Percentiles rank a stretch among this genome's conserved stretches.
These are phyloP conservation scores for Sistotremastrum niveocremeum DNA, from an alignment of 768 basidiomycete genomes.

Conservation along the genomic window DNA sequence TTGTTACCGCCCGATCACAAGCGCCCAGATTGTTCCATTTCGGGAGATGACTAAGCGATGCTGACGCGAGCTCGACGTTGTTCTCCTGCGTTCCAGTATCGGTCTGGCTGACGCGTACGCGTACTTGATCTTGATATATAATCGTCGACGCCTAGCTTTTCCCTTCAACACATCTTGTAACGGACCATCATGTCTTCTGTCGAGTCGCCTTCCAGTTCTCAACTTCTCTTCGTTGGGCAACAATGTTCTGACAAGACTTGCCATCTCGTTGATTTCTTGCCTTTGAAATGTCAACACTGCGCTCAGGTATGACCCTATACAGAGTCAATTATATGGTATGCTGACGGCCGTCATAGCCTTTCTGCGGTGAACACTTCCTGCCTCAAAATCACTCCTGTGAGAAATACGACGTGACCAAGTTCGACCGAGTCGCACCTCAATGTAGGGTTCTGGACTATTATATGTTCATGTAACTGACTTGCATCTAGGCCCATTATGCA, in stretches of 20 bases:
- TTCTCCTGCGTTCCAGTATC: too few species aligned
- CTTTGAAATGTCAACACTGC: slow-evolving; percentile 81
- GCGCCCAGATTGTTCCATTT: too few species aligned
- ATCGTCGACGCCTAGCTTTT: too few species aligned
- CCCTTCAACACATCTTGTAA: too few species aligned
- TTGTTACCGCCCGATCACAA: too few species aligned
- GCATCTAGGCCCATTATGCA: slow-evolving; percentile 58
- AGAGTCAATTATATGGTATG: neutral
- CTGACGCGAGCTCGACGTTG: too few species aligned
- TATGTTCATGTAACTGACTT: neutral
- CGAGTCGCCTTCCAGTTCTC: slow-evolving; percentile 3
- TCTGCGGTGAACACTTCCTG: slow-evolving; percentile 71
- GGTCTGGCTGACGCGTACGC: too few species aligned
- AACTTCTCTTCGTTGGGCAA: slow-evolving; percentile 52
- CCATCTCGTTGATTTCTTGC: slow-evolving; percentile 67
- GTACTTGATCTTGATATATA: too few species aligned
- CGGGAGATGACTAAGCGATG: too few species aligned
- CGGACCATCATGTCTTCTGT: too few species aligned
- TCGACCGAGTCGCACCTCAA: slow-evolving; percentile 63
- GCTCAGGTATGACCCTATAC: slow-evolving; percentile 15
- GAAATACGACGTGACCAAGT: slow-evolving; percentile 55
- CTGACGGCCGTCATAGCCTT: slow-evolving; percentile 18
- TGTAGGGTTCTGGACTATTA: slow-evolving; percentile 31
- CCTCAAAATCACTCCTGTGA: slow-evolving; percentile 53
- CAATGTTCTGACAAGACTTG: slow-evolving; percentile 60